phyloP scores from a whole-genome alignment of 176 grass and related monocot genomes.

The Secale cereale region DNA sequence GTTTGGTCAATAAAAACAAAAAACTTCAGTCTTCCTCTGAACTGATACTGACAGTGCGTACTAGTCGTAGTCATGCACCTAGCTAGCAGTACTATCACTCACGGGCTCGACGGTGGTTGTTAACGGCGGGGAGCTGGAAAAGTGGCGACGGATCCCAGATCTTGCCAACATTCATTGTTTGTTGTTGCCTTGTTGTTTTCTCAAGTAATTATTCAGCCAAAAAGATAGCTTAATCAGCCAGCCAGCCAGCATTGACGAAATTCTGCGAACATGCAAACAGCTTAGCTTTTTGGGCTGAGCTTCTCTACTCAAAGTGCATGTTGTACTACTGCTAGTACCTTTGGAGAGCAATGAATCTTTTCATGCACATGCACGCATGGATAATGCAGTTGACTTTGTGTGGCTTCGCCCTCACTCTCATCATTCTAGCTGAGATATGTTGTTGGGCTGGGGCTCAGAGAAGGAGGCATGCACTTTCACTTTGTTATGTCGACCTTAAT shows the following conservation, averaged over 20 bases:
- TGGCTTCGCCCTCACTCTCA: slow-evolving; percentile 24
- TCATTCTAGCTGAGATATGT: not conserved
- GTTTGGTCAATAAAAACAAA: not conserved
- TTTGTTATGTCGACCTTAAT: slow-evolving; percentile 14
- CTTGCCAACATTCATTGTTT: slow-evolving; percentile 31
- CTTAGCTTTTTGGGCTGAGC: not conserved
- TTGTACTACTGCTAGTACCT: not conserved
- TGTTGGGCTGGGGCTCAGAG: slow-evolving; percentile 37
- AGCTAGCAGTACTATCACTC: not conserved
- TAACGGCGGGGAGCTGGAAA: not conserved
- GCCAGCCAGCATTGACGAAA: not conserved
- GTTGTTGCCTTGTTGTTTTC: slow-evolving; percentile 28
- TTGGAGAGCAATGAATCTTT: not conserved
- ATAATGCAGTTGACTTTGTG: slow-evolving; percentile 20
- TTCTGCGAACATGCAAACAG: not conserved
- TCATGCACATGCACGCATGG: not conserved
- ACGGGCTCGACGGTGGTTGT: not conserved
- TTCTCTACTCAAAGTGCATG: slow-evolving; percentile 30
- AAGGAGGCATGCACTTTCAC: not conserved
- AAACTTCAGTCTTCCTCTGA: not conserved
- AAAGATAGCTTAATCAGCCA: not conserved
- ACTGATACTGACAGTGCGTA: not conserved
- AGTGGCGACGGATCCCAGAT: slow-evolving; percentile 15
- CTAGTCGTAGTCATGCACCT: not conserved
- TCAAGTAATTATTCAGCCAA: slow-evolving; percentile 12